Evolutionary conservation across 129 eudicot species (phyloP).

Genomic region (Centrapalus pauciflorus): DNA sequence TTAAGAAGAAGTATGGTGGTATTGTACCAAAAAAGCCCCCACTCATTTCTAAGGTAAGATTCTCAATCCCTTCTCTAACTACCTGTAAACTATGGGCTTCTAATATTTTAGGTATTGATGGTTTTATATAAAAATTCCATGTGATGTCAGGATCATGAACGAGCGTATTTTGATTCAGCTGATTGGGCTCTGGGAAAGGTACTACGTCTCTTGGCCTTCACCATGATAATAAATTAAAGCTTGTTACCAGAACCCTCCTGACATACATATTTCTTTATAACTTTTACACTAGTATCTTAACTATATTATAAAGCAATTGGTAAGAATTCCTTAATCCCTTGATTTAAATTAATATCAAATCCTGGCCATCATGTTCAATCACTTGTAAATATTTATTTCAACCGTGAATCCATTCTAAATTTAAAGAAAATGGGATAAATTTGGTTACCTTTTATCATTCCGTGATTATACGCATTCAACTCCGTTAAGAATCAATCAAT

Average conservation of each 20-base stretch:
- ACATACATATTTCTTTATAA: background rate
- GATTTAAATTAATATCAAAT: too few species aligned
- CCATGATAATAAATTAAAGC: background rate
- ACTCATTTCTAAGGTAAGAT: slow-evolving; percentile 82
- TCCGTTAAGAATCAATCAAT: too few species aligned
- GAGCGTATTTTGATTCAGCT: slow-evolving; percentile 98
- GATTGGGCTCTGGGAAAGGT: slow-evolving; percentile 99
- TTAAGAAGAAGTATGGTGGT: slow-evolving; percentile 90
- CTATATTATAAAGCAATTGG: too few species aligned
- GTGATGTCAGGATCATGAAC: slow-evolving; percentile 83
- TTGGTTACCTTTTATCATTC: too few species aligned
- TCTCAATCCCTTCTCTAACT: background rate
- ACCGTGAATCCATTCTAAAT: too few species aligned
- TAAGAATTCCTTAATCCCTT: too few species aligned
- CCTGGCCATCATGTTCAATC: too few species aligned
- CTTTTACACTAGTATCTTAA: background rate
- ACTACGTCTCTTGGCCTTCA: slow-evolving; percentile 1
- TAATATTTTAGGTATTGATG: background rate
- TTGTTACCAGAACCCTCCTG: background rate
- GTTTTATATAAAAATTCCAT: slow-evolving; percentile 13
- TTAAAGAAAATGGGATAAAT: too few species aligned
- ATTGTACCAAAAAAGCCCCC: slow-evolving; percentile 88
- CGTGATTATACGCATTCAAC: too few species aligned
- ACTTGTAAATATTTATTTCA: too few species aligned
- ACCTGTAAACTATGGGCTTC: slow-evolving; percentile 13